Conservation (phyloP, 805 yeast genomes). For the Teunomyces gatunensis region DNA sequence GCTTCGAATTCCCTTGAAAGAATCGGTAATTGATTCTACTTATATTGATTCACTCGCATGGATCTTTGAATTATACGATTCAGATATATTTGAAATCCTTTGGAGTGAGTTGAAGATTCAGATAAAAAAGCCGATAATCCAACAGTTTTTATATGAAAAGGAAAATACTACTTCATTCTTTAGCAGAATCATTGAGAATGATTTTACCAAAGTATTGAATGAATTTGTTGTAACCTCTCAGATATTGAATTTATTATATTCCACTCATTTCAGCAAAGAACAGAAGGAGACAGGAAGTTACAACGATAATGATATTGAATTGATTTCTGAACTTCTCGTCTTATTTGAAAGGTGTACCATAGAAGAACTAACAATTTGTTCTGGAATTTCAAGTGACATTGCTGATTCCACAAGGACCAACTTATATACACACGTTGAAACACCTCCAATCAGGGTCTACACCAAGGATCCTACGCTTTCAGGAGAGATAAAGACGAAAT, state of each 20-base stretch:
- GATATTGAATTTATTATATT: background rate
- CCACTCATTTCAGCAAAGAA: background rate
- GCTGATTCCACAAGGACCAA: constrained; percentile 42
- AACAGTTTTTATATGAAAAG: background rate
- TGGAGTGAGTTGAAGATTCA: background rate
- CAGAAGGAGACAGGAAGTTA: constrained; percentile 40
- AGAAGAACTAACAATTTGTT: constrained; percentile 57
- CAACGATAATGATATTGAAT: constrained; percentile 37
- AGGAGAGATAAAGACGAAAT: background rate
- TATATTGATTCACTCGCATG: too few relatives aligned
- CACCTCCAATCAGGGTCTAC: constrained; percentile 43
- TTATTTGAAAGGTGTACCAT: constrained; percentile 49
- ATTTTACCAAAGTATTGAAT: background rate
- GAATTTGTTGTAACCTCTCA: background rate
- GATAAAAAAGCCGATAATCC: background rate
- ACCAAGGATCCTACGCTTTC: constrained; percentile 28
- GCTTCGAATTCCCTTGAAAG: background rate
- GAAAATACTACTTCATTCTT: background rate
- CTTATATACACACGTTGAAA: constrained; percentile 24
- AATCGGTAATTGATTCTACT: too few relatives aligned
- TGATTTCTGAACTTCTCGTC: constrained; percentile 29
- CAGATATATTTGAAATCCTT: background rate
- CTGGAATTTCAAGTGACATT: constrained; percentile 45
- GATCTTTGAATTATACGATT: background rate
- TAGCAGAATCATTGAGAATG: background rate